A percentile compares a stretch with the other conserved stretches of the same genome.
These are phyloP conservation scores for Boletus barrowsii DNA, from an alignment of 768 basidiomycete species.

Conservation along the genomic window DNA sequence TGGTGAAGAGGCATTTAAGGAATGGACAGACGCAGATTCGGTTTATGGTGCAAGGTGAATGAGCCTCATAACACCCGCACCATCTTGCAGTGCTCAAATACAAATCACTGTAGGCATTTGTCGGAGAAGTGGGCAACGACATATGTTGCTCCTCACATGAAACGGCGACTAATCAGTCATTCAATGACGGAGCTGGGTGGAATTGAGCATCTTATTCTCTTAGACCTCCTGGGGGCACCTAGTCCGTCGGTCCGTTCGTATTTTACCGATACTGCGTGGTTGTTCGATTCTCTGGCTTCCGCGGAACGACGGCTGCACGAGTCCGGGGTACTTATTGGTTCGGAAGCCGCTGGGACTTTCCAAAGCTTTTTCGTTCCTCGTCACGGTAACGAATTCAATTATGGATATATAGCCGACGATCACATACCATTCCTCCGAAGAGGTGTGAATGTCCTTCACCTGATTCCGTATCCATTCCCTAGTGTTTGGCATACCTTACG, in stretches of 20 bases:
- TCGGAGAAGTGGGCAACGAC: conserved; percentile 79
- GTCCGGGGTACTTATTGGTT: conserved; percentile 57
- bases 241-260: conserved; percentile 76
- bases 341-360: conserved; percentile 40
- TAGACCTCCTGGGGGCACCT: conserved; percentile 85
- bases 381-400: conserved; percentile 32
- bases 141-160: conserved; percentile 57
- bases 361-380: conserved; percentile 69
- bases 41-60: conserved; percentile 89
- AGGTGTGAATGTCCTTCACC: conserved; percentile 86
- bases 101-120: conserved; percentile 60
- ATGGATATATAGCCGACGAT: conserved; percentile 82
- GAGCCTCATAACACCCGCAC: neutral
- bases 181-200: conserved; percentile 62
- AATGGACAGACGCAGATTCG: conserved; percentile 88
- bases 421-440: conserved; percentile 83
- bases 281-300: conserved; percentile 73
- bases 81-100: neutral
- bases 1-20: conserved; percentile 92
- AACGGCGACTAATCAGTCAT: conserved; percentile 56
- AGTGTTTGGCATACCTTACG: conserved; percentile 79
- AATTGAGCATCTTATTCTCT: conserved; percentile 88
- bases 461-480: conserved; percentile 90
- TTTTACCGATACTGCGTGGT: conserved; percentile 88
- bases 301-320: conserved; percentile 72